Evolutionary conservation across 2,329 filamentous ascomycete species (phyloP).

Genomic region (Botrytis tulipae): DNA sequence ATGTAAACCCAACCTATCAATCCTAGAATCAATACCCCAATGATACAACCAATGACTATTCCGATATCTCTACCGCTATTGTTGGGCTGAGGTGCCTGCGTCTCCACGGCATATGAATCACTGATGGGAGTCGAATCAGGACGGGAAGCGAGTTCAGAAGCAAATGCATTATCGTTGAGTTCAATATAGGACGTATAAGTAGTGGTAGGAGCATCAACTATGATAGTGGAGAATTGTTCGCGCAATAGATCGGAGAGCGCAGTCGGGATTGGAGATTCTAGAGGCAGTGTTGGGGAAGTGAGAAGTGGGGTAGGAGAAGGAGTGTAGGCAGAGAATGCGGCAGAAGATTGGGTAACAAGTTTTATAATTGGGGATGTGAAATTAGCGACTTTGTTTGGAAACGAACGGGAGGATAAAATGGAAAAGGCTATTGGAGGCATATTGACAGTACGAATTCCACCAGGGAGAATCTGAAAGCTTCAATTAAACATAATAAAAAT

Average conservation of each 20-base stretch:
- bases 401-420: not conserved
- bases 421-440: constrained; percentile 10
- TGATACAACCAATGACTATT: constrained; percentile 7
- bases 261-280: not conserved
- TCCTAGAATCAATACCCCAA: constrained; percentile 1
- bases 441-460: not conserved
- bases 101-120: not conserved
- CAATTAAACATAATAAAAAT: not conserved
- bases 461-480: not conserved
- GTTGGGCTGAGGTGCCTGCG: not conserved
- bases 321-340: not conserved
- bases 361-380: not conserved
- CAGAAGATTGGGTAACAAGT: not conserved
- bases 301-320: not conserved
- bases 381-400: not conserved
- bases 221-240: constrained; percentile 1
- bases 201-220: constrained; percentile 5
- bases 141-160: not conserved
- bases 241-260: not conserved
- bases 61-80: not conserved
- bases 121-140: not conserved
- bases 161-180: constrained; percentile 3
- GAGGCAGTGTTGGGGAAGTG: not conserved
- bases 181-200: constrained; percentile 3
- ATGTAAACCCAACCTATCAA: not conserved